Base-by-base conservation (phyloP, 2,329 filamentous ascomycete genomes). In the Pseudopithomyces chartarum region DNA sequence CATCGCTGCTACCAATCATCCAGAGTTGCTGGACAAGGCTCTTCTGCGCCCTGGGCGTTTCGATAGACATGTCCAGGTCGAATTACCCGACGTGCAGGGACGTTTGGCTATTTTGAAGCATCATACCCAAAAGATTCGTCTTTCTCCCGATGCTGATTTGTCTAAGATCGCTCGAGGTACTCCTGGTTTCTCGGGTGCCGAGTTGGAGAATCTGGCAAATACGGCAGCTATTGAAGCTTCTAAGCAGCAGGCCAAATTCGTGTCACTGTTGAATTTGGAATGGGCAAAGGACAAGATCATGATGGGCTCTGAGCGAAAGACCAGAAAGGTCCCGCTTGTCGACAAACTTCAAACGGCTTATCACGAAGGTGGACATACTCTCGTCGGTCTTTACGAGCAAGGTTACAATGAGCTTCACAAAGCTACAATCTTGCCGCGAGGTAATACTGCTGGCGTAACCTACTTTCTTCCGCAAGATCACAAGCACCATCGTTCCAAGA, bases 251-350 rank as follows among this genome's bases (percentile, higher is more conserved):
- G 85, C 90, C 38, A 82, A 82, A 57, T 84, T 88, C 44, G 91
- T 99, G 52, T 84, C 85, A 12, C 89, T 92, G 76, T 78, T 84
- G 33, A 92, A 98, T 71, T 88, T 98, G 62, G 93, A 97, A 66
- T 99, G 94, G 93, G 95, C 95, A 55, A 98, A 96, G 78, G 95
- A 99, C 80, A 95, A 95, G 79, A 91, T 99, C 52, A 89, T 97
- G 75, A 97, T 99, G 92, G 95, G 95, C 36, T 91, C 94, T 2
- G 95, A 99, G 79, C 87, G 89, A 72, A 90, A 88, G 74, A 96
- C 89, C 65, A 92, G 94, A 78, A 85, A 97, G 54, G 94, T 99
- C 54, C 90, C 90, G 42, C 87, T 94, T 62, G 92, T 96, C 79
- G 95, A 99, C 79, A 98, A 96, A 80, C 85, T 95, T 66, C 89